A percentile compares a stretch with the other conserved stretches of the same genome.
Evolutionary conservation across 306 rosid genomes (phyloP).

Genomic region (Dryas octopetala): DNA sequence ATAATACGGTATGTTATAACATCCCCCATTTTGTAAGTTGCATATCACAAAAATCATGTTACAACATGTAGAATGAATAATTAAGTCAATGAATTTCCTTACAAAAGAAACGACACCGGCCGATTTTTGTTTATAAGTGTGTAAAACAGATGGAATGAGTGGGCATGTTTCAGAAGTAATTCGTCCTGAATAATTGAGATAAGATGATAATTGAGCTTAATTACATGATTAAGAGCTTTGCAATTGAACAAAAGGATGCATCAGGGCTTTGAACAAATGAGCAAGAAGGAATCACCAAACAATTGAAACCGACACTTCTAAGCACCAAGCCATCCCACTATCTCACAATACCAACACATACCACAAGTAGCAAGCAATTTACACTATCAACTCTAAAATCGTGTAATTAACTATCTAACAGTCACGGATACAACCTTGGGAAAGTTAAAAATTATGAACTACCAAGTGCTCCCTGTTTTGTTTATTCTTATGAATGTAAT

Average conservation of each 20-base stretch:
- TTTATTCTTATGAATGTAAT: constrained; percentile 33
- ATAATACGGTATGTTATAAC: no score
- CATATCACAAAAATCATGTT: not conserved
- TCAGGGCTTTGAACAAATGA: no score
- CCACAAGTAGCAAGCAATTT: constrained; percentile 20
- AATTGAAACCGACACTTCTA: not conserved
- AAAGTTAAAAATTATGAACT: constrained; percentile 20
- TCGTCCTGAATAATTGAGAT: not conserved
- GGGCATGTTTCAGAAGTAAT: not conserved
- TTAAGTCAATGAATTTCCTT: not conserved
- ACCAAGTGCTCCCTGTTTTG: constrained; percentile 10
- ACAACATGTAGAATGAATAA: not conserved
- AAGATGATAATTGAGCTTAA: not conserved
- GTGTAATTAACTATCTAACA: constrained; percentile 20
- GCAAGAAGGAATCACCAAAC: not conserved
- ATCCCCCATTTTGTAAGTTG: no score
- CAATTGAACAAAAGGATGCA: not conserved
- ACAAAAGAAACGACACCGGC: not conserved
- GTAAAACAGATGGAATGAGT: not conserved
- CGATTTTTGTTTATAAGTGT: not conserved
- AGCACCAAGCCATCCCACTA: not conserved
- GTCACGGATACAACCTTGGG: constrained; percentile 28
- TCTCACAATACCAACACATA: no score
- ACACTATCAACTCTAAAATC: constrained; percentile 18
- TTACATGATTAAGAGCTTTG: not conserved